These are phyloP conservation scores for Aleurites moluccanus DNA, from an alignment of 441 rosid species.

Conservation along the genomic window DNA sequence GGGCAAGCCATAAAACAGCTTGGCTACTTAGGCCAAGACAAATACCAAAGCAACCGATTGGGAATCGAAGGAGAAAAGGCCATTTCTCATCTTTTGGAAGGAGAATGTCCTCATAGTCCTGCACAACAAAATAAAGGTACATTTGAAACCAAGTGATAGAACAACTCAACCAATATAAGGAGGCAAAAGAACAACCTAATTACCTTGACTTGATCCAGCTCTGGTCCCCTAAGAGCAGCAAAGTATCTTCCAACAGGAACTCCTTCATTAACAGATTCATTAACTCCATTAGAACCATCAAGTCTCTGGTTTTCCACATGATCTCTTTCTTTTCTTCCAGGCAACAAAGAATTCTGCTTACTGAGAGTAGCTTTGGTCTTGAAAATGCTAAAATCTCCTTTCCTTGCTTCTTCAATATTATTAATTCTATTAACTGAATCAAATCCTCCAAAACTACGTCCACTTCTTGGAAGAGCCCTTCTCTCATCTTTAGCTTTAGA, in stretches of 20 bases:
- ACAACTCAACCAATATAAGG: too few species aligned
- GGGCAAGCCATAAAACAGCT: conserved; percentile 75
- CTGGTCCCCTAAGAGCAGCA: conserved; percentile 95
- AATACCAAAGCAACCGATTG: conserved; percentile 81
- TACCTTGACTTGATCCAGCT: conserved; percentile 95
- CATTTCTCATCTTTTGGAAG: conserved; percentile 87
- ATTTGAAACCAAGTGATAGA: background rate
- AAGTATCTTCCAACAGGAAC: conserved; percentile 97
- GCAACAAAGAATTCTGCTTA: conserved; percentile 79
- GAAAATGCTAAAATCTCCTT: conserved; percentile 71
- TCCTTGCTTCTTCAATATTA: conserved; percentile 43
- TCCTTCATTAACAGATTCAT: conserved; percentile 52
- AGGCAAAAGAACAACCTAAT: too few species aligned
- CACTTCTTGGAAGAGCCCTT: conserved; percentile 66
- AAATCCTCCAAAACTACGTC: conserved; percentile 82
- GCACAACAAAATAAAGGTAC: conserved; percentile 18
- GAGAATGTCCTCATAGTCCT: conserved; percentile 84
- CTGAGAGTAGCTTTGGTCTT: conserved; percentile 73
- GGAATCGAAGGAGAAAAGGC: conserved; percentile 93
- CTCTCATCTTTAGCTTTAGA: conserved; percentile 49
- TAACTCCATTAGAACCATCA: conserved; percentile 40
- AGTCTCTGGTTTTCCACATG: conserved; percentile 35
- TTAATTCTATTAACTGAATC: conserved; percentile 41
- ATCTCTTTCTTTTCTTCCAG: conserved; percentile 58
- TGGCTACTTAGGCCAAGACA: conserved; percentile 92